phyloP scores from a whole-genome alignment of 331 rosid genomes.

The Ulmus americana region DNA sequence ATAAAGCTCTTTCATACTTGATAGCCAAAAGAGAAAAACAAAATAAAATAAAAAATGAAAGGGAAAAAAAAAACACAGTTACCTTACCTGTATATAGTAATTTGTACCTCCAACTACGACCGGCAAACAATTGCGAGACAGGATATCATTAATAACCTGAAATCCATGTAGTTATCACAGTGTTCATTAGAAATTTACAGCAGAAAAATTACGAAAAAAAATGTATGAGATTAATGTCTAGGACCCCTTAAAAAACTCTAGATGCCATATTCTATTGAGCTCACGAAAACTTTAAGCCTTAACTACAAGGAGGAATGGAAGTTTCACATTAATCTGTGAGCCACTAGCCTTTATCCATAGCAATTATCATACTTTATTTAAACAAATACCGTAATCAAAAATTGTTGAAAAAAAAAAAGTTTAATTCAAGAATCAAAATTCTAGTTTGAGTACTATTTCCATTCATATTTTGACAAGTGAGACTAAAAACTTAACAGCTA shows the following conservation, averaged over 20 bases:
- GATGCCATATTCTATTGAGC: not conserved
- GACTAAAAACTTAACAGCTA: not conserved
- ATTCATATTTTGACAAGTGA: no score
- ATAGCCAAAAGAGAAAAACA: not conserved
- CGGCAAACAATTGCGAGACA: conserved; percentile 60
- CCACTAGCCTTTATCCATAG: no score
- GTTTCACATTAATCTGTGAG: no score
- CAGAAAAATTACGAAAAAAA: not conserved
- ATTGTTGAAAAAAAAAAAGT: not conserved
- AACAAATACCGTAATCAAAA: no score
- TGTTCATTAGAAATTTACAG: not conserved
- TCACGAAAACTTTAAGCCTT: not conserved
- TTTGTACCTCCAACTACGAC: conserved; percentile 92
- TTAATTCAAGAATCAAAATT: no score
- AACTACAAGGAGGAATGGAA: not conserved
- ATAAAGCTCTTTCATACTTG: not conserved
- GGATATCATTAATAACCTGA: conserved; percentile 68
- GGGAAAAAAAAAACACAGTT: conserved; percentile 6
- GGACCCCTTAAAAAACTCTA: no score
- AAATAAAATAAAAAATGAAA: not conserved
- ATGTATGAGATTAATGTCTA: not conserved
- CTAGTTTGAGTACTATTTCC: no score
- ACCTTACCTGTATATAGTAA: conserved; percentile 78
- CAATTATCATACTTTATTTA: no score
- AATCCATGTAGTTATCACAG: not conserved